Evolutionary conservation across 2,329 filamentous ascomycete genomes (phyloP), one percentile per base, ranked within the genome.

Genomic region (Pseudogymnoascus sp.): DNA sequence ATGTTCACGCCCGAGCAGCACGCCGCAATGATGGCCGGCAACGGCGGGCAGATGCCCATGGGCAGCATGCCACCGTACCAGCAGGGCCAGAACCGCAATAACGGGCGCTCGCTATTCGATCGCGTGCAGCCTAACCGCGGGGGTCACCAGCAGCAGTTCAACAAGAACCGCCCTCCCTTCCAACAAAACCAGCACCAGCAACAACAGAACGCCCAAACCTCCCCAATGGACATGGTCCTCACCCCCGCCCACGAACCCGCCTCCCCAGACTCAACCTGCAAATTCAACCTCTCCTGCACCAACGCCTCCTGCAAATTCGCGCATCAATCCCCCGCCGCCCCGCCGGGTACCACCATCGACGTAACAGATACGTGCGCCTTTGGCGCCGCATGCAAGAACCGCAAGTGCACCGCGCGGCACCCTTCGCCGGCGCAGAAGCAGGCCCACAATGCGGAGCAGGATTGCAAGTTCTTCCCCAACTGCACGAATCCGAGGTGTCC

Each of bases 371-470:
- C 83, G 15, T 99, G 94, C 78, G 83, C 83, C 15, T 97, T 90
- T 69, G 93, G 92, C 17, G 91, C 86, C 2, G 92, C 92, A 7
- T 99, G 94, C 84, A 96, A 94, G 78, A 99, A 97, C 80, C 83
- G 85, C 70, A 97, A 97, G 78, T 99, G 94, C 72, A 90, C 89
- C 7, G 92, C 84, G 31, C 90, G 91, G 63, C 94, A 99, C 74
- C 94, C 94, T 2, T 97, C 92, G 5, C 94, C 94, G 1, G 92
- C 93, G 5, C 84, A 89, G 68, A 90, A 86, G 73, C 78, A 84
- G 60, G 86, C 87, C 27, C 90, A 93, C 73, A 89, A 96, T 76
- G 83, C 86, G 63, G 89, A 94, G 74, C 86, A 90, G 74, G 88
- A 95, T 71, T 96, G 92, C 84, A 91, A 89, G 72, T 96, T 92